A percentile compares a stretch with the other conserved stretches of the same genome.
phyloP scores from a whole-genome alignment of 768 basidiomycete genomes.

The Mycena filopes region DNA sequence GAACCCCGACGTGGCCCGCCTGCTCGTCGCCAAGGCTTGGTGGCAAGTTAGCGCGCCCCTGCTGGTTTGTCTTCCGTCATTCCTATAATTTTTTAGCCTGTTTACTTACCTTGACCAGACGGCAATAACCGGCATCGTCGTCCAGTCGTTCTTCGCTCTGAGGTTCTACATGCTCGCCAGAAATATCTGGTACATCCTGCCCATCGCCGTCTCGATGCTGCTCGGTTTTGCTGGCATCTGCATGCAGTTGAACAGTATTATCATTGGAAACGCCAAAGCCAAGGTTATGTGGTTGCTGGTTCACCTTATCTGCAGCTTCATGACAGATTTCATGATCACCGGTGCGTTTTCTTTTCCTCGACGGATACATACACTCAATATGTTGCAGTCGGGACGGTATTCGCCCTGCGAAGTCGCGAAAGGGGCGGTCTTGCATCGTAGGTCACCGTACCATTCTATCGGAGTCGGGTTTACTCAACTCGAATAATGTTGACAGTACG shows the following conservation, averaged over 20 bases:
- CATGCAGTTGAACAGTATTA: constrained; percentile 27
- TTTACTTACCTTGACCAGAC: constrained; percentile 8
- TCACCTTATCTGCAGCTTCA: constrained; percentile 26
- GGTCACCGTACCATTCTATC: neutral
- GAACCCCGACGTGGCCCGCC: constrained; percentile 29
- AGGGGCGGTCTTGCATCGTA: constrained; percentile 21
- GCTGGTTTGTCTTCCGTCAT: constrained; percentile 13
- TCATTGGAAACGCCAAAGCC: constrained; percentile 20
- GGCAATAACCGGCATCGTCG: constrained; percentile 15
- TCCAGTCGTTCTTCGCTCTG: constrained; percentile 30
- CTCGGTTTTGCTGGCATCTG: constrained; percentile 24
- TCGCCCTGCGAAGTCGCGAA: constrained; percentile 14
- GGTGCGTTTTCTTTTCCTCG: too few species aligned
- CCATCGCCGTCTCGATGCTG: constrained; percentile 22
- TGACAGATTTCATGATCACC: constrained; percentile 28
- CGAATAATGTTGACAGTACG: neutral
- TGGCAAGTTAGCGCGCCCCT: constrained; percentile 28
- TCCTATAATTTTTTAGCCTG: neutral
- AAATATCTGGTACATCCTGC: constrained; percentile 6
- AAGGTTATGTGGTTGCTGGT: constrained; percentile 33
- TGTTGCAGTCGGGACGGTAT: constrained; percentile 11
- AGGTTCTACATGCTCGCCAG: constrained; percentile 26
- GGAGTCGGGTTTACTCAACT: neutral
- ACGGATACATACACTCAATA: too few species aligned
- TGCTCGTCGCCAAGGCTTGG: constrained; percentile 26